Percentiles rank a stretch among this genome's conserved stretches.
These are phyloP conservation scores for Leishmania aethiopica DNA, from an alignment of 208 protist species.

Conservation along the genomic window DNA sequence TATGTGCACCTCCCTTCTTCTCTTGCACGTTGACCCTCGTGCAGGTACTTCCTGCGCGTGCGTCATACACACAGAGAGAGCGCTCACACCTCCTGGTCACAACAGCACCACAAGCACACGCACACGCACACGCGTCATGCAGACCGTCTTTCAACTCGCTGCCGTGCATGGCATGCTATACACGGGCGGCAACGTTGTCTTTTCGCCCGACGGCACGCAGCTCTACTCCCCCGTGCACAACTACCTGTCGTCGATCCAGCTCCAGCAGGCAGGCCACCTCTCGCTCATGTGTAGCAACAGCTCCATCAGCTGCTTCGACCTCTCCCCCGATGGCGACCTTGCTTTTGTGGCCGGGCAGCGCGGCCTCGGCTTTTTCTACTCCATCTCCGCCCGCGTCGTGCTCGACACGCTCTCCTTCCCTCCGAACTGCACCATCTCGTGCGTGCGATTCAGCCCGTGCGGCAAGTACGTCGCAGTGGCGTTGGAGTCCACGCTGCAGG, in stretches of 20 bases:
- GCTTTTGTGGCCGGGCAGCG: constrained; percentile 75
- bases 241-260: constrained; percentile 79
- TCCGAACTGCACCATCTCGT: constrained; percentile 61
- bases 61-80: neutral
- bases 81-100: neutral
- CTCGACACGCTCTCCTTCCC: constrained; percentile 91
- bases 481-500: constrained; percentile 86
- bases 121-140: constrained; percentile 37
- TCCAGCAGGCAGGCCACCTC: constrained; percentile 76
- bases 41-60: neutral
- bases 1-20: neutral
- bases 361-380: constrained; percentile 90
- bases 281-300: constrained; percentile 89
- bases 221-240: constrained; percentile 91
- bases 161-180: constrained; percentile 93
- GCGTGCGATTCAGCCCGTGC: constrained; percentile 88
- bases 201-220: constrained; percentile 77
- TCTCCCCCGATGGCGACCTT: constrained; percentile 86
- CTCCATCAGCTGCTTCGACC: constrained; percentile 88
- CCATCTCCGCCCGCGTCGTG: constrained; percentile 81
- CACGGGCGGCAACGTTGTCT: constrained; percentile 90
- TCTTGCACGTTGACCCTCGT: neutral
- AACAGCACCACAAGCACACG: neutral
- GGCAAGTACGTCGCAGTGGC: constrained; percentile 87
- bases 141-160: constrained; percentile 85